Conservation (phyloP, 2,329 filamentous ascomycete species). For the Lithohypha guttulata region DNA sequence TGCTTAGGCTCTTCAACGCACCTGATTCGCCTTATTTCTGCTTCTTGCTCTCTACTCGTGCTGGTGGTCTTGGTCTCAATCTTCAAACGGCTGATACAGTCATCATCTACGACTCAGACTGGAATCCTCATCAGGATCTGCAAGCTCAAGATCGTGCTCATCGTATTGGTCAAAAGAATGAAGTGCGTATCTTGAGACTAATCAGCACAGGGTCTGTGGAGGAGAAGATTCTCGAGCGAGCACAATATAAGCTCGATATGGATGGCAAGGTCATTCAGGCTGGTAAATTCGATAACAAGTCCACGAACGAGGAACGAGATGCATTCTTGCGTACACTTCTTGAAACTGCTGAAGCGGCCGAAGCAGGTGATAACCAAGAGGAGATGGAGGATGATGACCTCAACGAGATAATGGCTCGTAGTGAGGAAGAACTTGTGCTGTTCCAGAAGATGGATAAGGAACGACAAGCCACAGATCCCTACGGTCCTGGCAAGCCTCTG, state of each 20-base stretch:
- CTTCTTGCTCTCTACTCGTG: slow-evolving; percentile 95
- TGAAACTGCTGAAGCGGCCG: slow-evolving; percentile 61
- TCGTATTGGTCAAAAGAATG: slow-evolving; percentile 99
- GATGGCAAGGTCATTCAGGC: slow-evolving; percentile 99
- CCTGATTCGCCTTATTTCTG: slow-evolving; percentile 90
- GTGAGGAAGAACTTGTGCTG: slow-evolving; percentile 60
- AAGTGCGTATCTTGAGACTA: slow-evolving; percentile 88
- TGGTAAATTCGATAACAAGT: slow-evolving; percentile 99
- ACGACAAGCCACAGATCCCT: slow-evolving; percentile 53
- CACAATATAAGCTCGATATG: slow-evolving; percentile 97
- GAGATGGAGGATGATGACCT: slow-evolving; percentile 98
- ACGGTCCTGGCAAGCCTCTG: slow-evolving; percentile 58
- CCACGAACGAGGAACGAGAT: slow-evolving; percentile 94
- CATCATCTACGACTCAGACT: slow-evolving; percentile 99
- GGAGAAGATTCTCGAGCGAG: slow-evolving; percentile 95
- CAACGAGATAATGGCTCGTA: slow-evolving; percentile 86
- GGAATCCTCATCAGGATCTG: slow-evolving; percentile 98
- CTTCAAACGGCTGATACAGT: slow-evolving; percentile 96
- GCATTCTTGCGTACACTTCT: slow-evolving; percentile 89
- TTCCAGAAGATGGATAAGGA: slow-evolving; percentile 82
- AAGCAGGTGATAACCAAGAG: slow-evolving; percentile 63
- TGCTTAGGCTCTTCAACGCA: slow-evolving; percentile 80
- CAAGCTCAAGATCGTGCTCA: slow-evolving; percentile 99
- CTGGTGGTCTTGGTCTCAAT: slow-evolving; percentile 94
- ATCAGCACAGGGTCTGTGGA: slow-evolving; percentile 97